Conservation (phyloP, 352 stramenopile species). For the Pythium aquatile region DNA sequence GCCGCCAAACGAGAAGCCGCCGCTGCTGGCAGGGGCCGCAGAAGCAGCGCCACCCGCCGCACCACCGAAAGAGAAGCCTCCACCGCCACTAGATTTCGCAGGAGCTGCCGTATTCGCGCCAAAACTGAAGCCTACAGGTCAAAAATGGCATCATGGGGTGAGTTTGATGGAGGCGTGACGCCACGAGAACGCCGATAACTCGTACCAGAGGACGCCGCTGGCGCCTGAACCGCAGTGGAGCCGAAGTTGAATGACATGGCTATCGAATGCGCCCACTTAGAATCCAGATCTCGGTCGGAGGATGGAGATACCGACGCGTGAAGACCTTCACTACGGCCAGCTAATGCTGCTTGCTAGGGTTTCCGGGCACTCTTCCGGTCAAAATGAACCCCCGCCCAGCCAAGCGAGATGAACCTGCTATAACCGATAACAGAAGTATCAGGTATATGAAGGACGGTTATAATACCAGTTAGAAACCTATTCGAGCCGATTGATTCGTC, state of each 20-base stretch:
- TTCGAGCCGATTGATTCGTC: background rate
- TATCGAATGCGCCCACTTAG: background rate
- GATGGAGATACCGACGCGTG: constrained; percentile 5
- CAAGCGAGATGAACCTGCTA: background rate
- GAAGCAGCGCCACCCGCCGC: background rate
- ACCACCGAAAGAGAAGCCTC: constrained; percentile 8
- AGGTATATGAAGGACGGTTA: background rate
- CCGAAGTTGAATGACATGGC: constrained; percentile 40
- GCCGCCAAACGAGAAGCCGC: constrained; percentile 7
- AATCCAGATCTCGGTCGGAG: background rate
- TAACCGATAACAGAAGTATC: background rate
- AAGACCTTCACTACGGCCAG: background rate
- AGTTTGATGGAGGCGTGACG: background rate
- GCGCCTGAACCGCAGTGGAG: constrained; percentile 27
- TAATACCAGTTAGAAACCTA: background rate
- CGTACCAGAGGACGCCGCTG: constrained; percentile 32
- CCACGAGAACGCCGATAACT: background rate
- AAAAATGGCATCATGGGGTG: background rate
- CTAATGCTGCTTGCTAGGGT: background rate
- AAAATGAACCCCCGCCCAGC: constrained; percentile 1
- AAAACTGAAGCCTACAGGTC: constrained; percentile 24
- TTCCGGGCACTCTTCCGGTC: background rate
- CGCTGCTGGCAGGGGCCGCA: background rate
- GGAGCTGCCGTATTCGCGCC: constrained; percentile 17
- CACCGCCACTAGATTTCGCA: constrained; percentile 7